phyloP scores from a whole-genome alignment of 2,329 filamentous ascomycete genomes.

The Penicillium sp. region DNA sequence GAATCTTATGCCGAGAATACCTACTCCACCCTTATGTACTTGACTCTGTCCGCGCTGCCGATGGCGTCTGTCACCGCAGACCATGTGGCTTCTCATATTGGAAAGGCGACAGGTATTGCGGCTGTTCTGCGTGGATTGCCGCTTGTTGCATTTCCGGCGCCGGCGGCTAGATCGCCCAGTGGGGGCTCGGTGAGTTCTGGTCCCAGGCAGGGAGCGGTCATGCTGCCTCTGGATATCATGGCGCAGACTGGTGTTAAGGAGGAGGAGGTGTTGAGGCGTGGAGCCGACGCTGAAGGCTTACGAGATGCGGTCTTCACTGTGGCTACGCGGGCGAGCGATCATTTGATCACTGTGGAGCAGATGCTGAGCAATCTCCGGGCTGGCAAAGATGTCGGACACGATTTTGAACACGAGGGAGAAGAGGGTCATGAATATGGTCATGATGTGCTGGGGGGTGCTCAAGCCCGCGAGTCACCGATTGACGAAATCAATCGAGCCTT shows the following conservation, averaged over 20 bases:
- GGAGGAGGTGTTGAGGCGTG: constrained; percentile 81
- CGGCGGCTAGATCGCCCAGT: constrained; percentile 54
- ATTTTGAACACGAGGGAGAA: constrained; percentile 81
- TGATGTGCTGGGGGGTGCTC: constrained; percentile 33
- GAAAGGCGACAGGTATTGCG: constrained; percentile 85
- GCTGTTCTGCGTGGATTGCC: constrained; percentile 84
- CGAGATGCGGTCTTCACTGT: constrained; percentile 88
- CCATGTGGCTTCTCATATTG: constrained; percentile 90
- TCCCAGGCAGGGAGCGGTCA: constrained; percentile 59
- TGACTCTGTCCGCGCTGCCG: constrained; percentile 73
- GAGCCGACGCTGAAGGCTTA: constrained; percentile 71
- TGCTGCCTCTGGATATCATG: constrained; percentile 87
- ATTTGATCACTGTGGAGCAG: constrained; percentile 86
- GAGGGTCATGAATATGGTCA: constrained; percentile 56
- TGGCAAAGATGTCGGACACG: constrained; percentile 72
- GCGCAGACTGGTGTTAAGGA: constrained; percentile 73
- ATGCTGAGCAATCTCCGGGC: constrained; percentile 78
- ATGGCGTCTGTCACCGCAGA: constrained; percentile 80
- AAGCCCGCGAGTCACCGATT: constrained; percentile 33
- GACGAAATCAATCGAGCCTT: constrained; percentile 64
- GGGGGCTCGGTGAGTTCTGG: constrained; percentile 38
- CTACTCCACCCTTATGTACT: constrained; percentile 86
- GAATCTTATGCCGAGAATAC: constrained; percentile 93
- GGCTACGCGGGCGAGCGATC: constrained; percentile 89
- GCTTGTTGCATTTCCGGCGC: constrained; percentile 72